Evolutionary conservation across 352 stramenopile species (phyloP).

Genomic region (Pythium sp.): DNA sequence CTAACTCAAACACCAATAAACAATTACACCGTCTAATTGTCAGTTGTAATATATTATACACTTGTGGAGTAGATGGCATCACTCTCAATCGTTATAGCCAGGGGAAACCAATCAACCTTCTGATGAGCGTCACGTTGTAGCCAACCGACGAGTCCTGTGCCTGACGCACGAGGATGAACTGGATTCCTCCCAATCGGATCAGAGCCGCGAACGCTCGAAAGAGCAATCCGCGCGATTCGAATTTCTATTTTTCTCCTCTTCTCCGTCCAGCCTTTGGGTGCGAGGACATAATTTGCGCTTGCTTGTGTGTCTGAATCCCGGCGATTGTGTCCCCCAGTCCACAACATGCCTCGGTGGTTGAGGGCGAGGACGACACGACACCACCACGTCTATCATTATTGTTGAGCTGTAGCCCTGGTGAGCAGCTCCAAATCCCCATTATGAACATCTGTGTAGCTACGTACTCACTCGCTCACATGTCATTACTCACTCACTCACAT

Average conservation of each 20-base stretch:
- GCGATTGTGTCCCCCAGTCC: too few relatives aligned
- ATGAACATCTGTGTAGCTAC: too few relatives aligned
- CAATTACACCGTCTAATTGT: not conserved
- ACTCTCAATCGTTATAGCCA: not conserved
- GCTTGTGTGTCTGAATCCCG: too few relatives aligned
- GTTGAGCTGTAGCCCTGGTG: too few relatives aligned
- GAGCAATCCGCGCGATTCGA: not conserved
- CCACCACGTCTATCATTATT: not conserved
- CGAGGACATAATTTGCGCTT: not conserved
- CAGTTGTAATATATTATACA: not conserved
- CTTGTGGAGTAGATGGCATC: not conserved
- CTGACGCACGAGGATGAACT: conserved; percentile 2
- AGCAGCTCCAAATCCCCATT: too few relatives aligned
- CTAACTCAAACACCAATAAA: not conserved
- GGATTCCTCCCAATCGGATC: not conserved
- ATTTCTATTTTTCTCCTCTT: not conserved
- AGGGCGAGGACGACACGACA: not conserved
- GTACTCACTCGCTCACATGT: too few relatives aligned
- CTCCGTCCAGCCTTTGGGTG: not conserved
- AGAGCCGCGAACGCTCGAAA: not conserved
- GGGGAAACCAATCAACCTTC: not conserved
- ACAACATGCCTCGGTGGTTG: too few relatives aligned
- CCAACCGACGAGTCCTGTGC: not conserved
- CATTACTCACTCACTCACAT: too few relatives aligned
- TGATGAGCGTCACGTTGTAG: not conserved